Base-by-base conservation (phyloP, 805 yeast species). In the Schwanniomyces vanrijiae region DNA sequence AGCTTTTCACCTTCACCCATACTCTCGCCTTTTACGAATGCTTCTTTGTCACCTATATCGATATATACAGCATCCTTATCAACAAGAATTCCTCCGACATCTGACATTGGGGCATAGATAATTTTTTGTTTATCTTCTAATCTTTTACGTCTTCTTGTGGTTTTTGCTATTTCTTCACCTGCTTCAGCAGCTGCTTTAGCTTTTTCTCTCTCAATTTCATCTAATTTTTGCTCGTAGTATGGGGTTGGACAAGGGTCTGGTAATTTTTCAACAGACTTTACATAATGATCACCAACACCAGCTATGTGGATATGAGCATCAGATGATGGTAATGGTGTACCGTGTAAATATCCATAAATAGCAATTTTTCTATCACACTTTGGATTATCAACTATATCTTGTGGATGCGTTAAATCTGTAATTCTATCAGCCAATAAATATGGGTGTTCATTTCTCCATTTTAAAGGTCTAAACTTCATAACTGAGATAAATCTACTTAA, bases 231-330 rank as follows among this genome's bases (percentile, higher is more conserved):
- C 64, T 90, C 95, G 55, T 77, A 90, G 59, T 81, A 88, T 2
- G 99, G 99, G 0, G 99, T 92, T 25, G 99, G 99, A 64, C 99
- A 95, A 16, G 99, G 99, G 73, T 94, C 99, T 2, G 98, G 97
- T 45, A 94, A 75, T 57, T 89, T 87, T 66, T 94, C 98, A 16
- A 90, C 84, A 10, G 82, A 78, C 13, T 84, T 75, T 9, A 90
- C 85, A 0, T 84, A 74, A 55, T 83, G 81, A 62, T 94, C 99
- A 49, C 99, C 99, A 3, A 90, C 86, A 56, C 99, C 99, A 1
- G 98, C 95, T 47, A 94, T 82, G 63, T 94, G 99, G 6, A 94
- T 86, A 54, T 85, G 80, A 5, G 96, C 88, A 48, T 84, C 80
- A 4, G 73, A 59, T 1, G 76, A 65, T 1, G 90, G 79, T 50